Conservation (phyloP, 1,284 basidiomycete genomes). For the Coriolopsis trogii region DNA sequence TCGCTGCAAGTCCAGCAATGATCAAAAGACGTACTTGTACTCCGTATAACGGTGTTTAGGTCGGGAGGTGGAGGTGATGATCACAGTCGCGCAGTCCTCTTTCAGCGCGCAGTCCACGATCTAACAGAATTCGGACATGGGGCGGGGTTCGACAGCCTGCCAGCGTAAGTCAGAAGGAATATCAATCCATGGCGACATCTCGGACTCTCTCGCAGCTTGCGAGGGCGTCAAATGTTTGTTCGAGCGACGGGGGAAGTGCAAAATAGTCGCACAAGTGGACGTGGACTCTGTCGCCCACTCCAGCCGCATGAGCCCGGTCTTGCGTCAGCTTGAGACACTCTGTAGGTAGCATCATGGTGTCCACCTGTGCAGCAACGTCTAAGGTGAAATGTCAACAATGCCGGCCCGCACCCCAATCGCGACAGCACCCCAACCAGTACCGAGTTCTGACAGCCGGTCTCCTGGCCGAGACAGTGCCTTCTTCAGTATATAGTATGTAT, state of each 20-base stretch:
- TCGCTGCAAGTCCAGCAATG: too few species aligned
- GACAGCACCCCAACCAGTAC: constrained; percentile 86
- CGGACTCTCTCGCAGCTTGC: constrained; percentile 86
- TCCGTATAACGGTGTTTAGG: constrained; percentile 70
- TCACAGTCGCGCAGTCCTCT: constrained; percentile 62
- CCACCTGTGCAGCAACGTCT: too few species aligned
- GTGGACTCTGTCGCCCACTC: constrained; percentile 65
- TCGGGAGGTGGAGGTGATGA: constrained; percentile 80
- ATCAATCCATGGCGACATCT: too few species aligned
- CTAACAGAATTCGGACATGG: constrained; percentile 81
- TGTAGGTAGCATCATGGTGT: constrained; percentile 81
- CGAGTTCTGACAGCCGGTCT: constrained; percentile 83
- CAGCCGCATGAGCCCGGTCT: constrained; percentile 77
- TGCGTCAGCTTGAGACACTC: too few species aligned
- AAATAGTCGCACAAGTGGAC: constrained; percentile 87
- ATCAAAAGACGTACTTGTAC: constrained; percentile 54
- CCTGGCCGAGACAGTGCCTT: constrained; percentile 76
- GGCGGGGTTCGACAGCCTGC: too few species aligned
- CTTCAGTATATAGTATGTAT: constrained; percentile 72
- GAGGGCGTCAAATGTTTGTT: constrained; percentile 81
- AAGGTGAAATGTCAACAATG: too few species aligned
- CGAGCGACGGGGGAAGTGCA: constrained; percentile 73
- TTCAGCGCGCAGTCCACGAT: constrained; percentile 81
- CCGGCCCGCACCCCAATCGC: constrained; percentile 89
- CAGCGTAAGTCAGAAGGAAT: too few species aligned